Base-by-base conservation (phyloP, 306 rosid species). In the Corylus avellana region DNA sequence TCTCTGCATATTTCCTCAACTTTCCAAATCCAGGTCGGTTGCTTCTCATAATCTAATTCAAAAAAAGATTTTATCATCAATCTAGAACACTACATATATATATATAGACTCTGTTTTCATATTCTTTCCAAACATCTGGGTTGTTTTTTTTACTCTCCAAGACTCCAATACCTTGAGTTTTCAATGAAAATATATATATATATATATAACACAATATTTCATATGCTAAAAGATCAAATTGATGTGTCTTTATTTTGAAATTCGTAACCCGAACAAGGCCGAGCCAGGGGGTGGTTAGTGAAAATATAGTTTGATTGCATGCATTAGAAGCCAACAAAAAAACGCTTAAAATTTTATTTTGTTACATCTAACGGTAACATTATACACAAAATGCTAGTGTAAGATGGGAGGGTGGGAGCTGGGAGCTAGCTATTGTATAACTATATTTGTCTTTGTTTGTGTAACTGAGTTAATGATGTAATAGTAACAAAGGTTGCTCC, bases 21-120 rank as follows among this genome's bases (percentile, higher is more conserved):
- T 53, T 77, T 92, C 79, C 73, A 76, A n/a, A 68, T 66, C 39
- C 96, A 87, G 98, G 98, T 94, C 72, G 16, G 84, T 67, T 72
- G 2, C 4, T 62, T 58, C 10, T n/a, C 5, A 39, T 4, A n/a
- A 4, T 50, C 70, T 39, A 8, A 39, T 4, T 1, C 0, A 10
- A 5, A 25, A 63, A 58, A 58, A 58, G 10, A 32, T n/a, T 72
- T 8, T 48, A 7, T 48, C 53, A 49, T 49, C 53, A 49, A 1
- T 32, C 2, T 1, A 32, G 35, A 32, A 1, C 3, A 32, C 35
- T 32, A 1, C 2, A 32, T 49, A 49, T 49, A 49, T 49, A 11
- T 4, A 39, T 9, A 48, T 48, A 48, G 12, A 47, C 7, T 76
- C 18, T 4, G 3, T 22, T 22, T 37, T 53, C 17, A 51, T 35